Conservation (phyloP, 352 stramenopile genomes). For the Thraustochytrium sp. region DNA sequence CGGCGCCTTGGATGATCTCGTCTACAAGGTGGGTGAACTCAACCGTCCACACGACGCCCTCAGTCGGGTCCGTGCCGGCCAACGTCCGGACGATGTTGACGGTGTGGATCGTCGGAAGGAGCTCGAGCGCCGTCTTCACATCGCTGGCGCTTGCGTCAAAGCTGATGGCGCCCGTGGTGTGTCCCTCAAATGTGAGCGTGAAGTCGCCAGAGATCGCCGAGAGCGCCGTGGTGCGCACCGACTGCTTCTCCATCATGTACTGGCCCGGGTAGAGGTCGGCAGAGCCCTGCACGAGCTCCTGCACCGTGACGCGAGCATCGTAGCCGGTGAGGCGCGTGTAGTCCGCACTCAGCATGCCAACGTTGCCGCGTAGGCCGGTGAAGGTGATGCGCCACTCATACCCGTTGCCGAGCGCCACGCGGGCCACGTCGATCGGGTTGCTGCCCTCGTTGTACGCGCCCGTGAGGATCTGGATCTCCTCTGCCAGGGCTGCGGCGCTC, state of each 20-base stretch:
- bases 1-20: constrained; percentile 79
- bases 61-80: not conserved
- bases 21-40: constrained; percentile 85
- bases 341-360: not conserved
- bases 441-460: constrained; percentile 62
- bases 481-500: constrained; percentile 56
- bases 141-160: constrained; percentile 70
- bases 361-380: constrained; percentile 56
- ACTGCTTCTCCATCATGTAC: constrained; percentile 36
- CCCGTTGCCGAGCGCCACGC: constrained; percentile 55
- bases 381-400: constrained; percentile 69
- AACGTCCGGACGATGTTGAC: constrained; percentile 65
- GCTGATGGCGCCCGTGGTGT: constrained; percentile 49
- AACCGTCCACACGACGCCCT: constrained; percentile 74
- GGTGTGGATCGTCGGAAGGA: constrained; percentile 71
- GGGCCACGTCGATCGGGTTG: constrained; percentile 62
- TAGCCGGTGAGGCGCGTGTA: constrained; percentile 12
- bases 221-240: not conserved
- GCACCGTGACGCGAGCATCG: not conserved
- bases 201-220: constrained; percentile 31
- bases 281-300: not conserved
- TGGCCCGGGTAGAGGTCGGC: constrained; percentile 24
- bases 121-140: constrained; percentile 84
- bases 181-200: constrained; percentile 38
- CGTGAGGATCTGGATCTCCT: constrained; percentile 65